phyloP scores from a whole-genome alignment of 2,329 filamentous ascomycete genomes.

The Clathrospora elynae region DNA sequence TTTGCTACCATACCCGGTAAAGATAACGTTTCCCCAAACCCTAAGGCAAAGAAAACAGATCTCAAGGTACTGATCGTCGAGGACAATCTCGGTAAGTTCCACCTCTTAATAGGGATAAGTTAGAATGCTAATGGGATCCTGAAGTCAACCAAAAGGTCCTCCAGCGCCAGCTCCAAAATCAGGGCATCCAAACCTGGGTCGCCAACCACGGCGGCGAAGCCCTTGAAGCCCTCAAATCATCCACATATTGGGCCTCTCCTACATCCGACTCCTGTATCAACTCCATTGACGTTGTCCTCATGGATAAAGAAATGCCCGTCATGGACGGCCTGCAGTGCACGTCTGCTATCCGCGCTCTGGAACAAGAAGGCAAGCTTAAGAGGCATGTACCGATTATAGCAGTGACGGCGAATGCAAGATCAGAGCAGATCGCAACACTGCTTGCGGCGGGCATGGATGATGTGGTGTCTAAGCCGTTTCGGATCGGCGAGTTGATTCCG shows the following conservation, averaged over 20 bases:
- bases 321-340: slow-evolving; percentile 51
- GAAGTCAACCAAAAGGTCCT: slow-evolving; percentile 58
- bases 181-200: slow-evolving; percentile 53
- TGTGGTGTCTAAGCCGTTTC: slow-evolving; percentile 58
- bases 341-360: slow-evolving; percentile 45
- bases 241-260: slow-evolving; percentile 49
- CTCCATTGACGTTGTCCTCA: slow-evolving; percentile 43
- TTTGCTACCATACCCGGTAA: slow-evolving; percentile 36
- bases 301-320: slow-evolving; percentile 52
- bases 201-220: slow-evolving; percentile 59
- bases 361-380: slow-evolving; percentile 40
- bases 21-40: slow-evolving; percentile 4
- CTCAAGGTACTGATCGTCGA: slow-evolving; percentile 52
- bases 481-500: slow-evolving; percentile 56
- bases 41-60: slow-evolving; percentile 22
- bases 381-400: slow-evolving; percentile 50
- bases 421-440: slow-evolving; percentile 49
- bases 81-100: slow-evolving; percentile 44
- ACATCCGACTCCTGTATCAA: slow-evolving; percentile 28
- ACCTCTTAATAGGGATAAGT: too few species aligned
- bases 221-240: slow-evolving; percentile 51
- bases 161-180: slow-evolving; percentile 56
- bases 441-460: slow-evolving; percentile 53
- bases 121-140: slow-evolving; percentile 2
- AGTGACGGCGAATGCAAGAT: slow-evolving; percentile 50